Conservation (phyloP, 2,329 filamentous ascomycete genomes). For the Arthrobotrys conoides region DNA sequence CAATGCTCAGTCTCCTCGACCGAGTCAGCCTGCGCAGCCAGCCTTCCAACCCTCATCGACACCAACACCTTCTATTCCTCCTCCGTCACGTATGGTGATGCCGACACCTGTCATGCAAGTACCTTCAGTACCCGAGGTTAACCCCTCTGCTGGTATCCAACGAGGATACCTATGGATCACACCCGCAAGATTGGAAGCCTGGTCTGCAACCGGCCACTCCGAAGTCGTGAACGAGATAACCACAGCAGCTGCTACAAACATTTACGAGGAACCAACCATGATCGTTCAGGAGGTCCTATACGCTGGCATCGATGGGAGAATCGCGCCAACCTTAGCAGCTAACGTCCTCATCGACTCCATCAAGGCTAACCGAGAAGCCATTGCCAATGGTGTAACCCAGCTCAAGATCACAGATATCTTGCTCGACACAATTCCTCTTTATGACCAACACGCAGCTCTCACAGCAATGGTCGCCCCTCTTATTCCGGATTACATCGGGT, state of each 20-base stretch:
- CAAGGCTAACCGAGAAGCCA: constrained; percentile 44
- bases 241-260: constrained; percentile 32
- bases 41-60: constrained; percentile 47
- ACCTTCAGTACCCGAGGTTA: constrained; percentile 41
- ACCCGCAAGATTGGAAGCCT: constrained; percentile 43
- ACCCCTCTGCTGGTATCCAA: constrained; percentile 48
- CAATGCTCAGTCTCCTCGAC: constrained; percentile 49
- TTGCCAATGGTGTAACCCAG: constrained; percentile 3
- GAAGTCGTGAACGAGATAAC: constrained; percentile 51
- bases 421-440: constrained; percentile 54
- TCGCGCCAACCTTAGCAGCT: constrained; percentile 38
- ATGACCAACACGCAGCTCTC: constrained; percentile 40
- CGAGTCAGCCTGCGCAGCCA: constrained; percentile 14
- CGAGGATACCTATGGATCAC: constrained; percentile 52
- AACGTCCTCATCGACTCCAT: constrained; percentile 57
- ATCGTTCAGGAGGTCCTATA: constrained; percentile 53
- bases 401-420: constrained; percentile 47
- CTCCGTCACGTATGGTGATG: constrained; percentile 20
- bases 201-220: constrained; percentile 42
- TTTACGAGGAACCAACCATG: constrained; percentile 54
- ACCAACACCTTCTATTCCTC: constrained; percentile 39
- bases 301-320: constrained; percentile 53
- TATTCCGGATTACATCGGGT: constrained; percentile 51
- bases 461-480: constrained; percentile 49
- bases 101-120: constrained; percentile 22